Percentiles rank a stretch among this genome's conserved stretches.
These are phyloP conservation scores for Ogataea hybrid DNA, from an alignment of 1,139 yeast species.

Conservation along the genomic window DNA sequence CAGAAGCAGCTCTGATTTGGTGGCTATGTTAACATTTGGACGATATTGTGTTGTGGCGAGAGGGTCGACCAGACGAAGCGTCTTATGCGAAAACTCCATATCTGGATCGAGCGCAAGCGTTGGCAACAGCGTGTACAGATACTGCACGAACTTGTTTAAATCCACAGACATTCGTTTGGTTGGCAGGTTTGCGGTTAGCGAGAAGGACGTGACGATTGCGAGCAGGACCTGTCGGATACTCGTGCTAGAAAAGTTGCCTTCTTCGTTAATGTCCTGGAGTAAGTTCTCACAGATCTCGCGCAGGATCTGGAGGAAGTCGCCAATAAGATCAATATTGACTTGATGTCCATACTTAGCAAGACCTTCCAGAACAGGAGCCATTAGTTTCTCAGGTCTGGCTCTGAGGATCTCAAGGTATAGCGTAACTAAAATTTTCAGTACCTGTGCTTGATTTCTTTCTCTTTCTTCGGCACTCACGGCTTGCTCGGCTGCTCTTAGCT, in stretches of 20 bases:
- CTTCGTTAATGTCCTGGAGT: slow-evolving; percentile 27
- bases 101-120: slow-evolving; percentile 77
- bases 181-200: slow-evolving; percentile 73
- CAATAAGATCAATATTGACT: slow-evolving; percentile 88
- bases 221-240: slow-evolving; percentile 70
- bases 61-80: slow-evolving; percentile 79
- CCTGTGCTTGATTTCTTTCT: slow-evolving; percentile 80
- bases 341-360: slow-evolving; percentile 85
- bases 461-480: slow-evolving; percentile 85
- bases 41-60: slow-evolving; percentile 42
- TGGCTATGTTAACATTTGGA: slow-evolving; percentile 81
- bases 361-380: slow-evolving; percentile 90
- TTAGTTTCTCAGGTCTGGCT: slow-evolving; percentile 59
- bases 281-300: slow-evolving; percentile 58
- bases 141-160: slow-evolving; percentile 66
- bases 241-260: slow-evolving; percentile 25
- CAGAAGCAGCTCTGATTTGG: slow-evolving; percentile 81
- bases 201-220: slow-evolving; percentile 88
- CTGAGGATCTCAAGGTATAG: slow-evolving; percentile 77
- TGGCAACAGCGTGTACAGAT: slow-evolving; percentile 65
- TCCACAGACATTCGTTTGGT: slow-evolving; percentile 64
- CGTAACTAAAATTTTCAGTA: slow-evolving; percentile 67
- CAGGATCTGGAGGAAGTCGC: slow-evolving; percentile 86
- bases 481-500: slow-evolving; percentile 81
- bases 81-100: slow-evolving; percentile 78